Evolutionary conservation across 1,284 basidiomycete species (phyloP).

Genomic region (Naganishia liquefaciens): DNA sequence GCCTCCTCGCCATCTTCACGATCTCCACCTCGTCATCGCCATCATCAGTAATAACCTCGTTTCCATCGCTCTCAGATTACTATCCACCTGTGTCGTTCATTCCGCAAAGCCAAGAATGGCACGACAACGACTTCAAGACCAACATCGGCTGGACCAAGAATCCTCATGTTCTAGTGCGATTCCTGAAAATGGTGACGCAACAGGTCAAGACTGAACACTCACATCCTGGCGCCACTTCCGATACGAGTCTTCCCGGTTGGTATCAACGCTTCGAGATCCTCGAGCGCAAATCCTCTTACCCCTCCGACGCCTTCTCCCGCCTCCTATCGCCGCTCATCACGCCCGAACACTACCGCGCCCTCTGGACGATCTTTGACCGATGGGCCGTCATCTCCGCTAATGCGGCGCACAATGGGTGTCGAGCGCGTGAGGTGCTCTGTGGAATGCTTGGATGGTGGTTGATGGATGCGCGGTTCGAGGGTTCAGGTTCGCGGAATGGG

Average conservation of each 20-base stretch:
- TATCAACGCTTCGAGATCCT: neutral
- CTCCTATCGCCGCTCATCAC: conserved; percentile 8
- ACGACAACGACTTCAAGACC: conserved; percentile 21
- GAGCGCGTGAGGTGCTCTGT: conserved; percentile 5
- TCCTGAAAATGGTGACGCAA: conserved; percentile 5
- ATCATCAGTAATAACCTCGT: neutral
- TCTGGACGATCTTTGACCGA: conserved; percentile 8
- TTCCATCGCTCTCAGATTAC: conserved; percentile 7
- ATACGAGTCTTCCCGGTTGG: conserved; percentile 3
- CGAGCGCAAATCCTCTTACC: conserved; percentile 2
- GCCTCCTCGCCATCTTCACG: conserved; percentile 15
- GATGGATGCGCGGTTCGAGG: neutral
- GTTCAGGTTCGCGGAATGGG: neutral
- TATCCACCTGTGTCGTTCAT: conserved; percentile 19
- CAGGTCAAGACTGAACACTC: neutral
- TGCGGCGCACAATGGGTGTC: conserved; percentile 4
- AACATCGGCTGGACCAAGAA: conserved; percentile 7
- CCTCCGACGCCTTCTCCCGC: conserved; percentile 5
- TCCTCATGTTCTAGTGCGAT: conserved; percentile 3
- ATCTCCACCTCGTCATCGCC: conserved; percentile 10
- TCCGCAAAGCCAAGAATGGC: conserved; percentile 10
- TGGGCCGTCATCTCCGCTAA: conserved; percentile 6
- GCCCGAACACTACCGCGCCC: neutral
- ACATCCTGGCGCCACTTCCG: no score
- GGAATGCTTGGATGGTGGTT: conserved; percentile 8